These are phyloP conservation scores for Musa schizocarpa DNA, from an alignment of 176 grass and related monocot species.

Conservation along the genomic window DNA sequence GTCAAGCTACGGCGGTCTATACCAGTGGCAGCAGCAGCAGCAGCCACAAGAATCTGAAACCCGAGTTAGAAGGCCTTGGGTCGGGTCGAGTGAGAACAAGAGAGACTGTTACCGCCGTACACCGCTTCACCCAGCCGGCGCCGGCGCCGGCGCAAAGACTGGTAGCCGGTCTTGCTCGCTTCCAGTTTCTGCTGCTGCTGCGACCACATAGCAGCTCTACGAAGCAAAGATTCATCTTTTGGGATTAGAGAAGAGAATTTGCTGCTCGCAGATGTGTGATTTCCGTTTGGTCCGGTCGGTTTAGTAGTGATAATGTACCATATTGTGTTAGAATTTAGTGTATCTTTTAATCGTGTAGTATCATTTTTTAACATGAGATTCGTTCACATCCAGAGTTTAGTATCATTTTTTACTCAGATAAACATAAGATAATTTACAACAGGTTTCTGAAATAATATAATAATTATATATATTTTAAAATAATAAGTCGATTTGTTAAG, in stretches of 20 bases:
- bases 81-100: not conserved
- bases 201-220: conserved; percentile 1
- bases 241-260: conserved; percentile 33
- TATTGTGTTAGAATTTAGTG: too few relatives aligned
- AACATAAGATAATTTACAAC: too few relatives aligned
- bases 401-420: too few relatives aligned
- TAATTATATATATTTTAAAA: too few relatives aligned
- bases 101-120: not conserved
- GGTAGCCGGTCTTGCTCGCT: conserved; percentile 6
- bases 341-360: not conserved
- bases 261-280: conserved; percentile 25
- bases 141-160: conserved; percentile 15
- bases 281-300: too few relatives aligned
- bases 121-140: conserved; percentile 2
- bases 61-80: conserved; percentile 8
- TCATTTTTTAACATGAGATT: too few relatives aligned
- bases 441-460: too few relatives aligned
- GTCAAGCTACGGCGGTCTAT: conserved; percentile 22
- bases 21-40: conserved; percentile 16
- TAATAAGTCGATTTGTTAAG: too few relatives aligned
- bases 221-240: too few relatives aligned
- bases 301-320: too few relatives aligned
- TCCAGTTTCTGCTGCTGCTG: not conserved
- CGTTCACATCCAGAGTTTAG: too few relatives aligned
- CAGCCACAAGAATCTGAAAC: conserved; percentile 20